phyloP scores from a whole-genome alignment of 257 asterid genomes.

The Solanum appendiculatum region DNA sequence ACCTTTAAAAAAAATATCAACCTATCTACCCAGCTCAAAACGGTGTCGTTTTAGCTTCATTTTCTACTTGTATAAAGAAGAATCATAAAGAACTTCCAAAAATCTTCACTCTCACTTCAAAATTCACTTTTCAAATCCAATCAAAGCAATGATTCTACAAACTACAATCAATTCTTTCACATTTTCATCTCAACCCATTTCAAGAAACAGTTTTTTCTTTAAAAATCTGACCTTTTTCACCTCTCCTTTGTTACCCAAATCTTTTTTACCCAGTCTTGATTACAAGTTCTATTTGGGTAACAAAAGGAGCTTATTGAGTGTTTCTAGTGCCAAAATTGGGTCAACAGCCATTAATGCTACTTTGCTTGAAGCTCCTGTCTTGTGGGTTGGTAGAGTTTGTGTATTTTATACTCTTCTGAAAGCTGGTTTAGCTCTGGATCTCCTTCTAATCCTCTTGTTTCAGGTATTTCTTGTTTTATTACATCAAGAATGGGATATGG shows the following conservation, averaged over 20 bases:
- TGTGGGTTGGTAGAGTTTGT: slow-evolving; percentile 77
- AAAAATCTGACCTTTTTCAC: slow-evolving; percentile 23
- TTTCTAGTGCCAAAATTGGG: neutral
- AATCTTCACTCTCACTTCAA: neutral
- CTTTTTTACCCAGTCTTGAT: slow-evolving; percentile 51
- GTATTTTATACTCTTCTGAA: slow-evolving; percentile 74
- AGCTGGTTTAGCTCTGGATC: slow-evolving; percentile 96
- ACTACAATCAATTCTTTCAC: slow-evolving; percentile 12
- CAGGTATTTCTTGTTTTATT: slow-evolving; percentile 21
- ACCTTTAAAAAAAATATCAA: neutral
- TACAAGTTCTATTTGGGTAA: slow-evolving; percentile 22
- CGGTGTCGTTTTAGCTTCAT: neutral
- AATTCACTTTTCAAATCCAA: neutral
- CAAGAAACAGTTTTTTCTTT: slow-evolving; percentile 11
- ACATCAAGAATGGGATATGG: neutral
- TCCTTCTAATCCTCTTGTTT: slow-evolving; percentile 64
- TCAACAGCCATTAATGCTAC: slow-evolving; percentile 25
- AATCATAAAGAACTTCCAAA: neutral
- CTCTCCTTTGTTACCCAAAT: slow-evolving; percentile 23
- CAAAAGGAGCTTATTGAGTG: slow-evolving; percentile 7
- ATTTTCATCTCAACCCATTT: slow-evolving; percentile 7
- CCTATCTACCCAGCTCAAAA: neutral
- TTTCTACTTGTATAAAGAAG: neutral
- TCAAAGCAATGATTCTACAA: slow-evolving; percentile 48
- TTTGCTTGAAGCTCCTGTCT: slow-evolving; percentile 62